Evolutionary conservation across 495 filamentous ascomycete genomes (phyloP).

Genomic region (Penicillium paradoxum): DNA sequence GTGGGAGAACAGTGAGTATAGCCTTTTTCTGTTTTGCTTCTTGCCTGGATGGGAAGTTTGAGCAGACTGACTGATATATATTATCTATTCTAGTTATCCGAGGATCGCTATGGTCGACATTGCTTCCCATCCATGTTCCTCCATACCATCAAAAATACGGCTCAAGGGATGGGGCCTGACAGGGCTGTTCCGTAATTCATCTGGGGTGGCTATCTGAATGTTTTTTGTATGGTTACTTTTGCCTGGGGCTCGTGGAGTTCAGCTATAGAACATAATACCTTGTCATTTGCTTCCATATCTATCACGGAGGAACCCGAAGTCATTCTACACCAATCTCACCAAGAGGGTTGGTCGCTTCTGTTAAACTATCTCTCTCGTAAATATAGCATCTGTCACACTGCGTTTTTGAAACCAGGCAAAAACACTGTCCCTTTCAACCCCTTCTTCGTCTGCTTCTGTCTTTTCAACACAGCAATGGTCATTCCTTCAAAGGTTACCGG

Average conservation of each 20-base stretch:
- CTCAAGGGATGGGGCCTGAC: conserved; percentile 11
- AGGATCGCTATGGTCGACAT: conserved; percentile 20
- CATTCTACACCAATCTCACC: no score
- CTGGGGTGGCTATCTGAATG: background rate
- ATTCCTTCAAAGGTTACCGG: no score
- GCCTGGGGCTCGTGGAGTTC: background rate
- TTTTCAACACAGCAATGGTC: no score
- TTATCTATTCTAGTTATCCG: background rate
- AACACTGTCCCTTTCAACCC: no score
- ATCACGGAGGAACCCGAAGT: no score
- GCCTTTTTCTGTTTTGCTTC: background rate
- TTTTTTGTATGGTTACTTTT: background rate
- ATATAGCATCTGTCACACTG: no score
- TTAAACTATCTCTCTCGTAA: no score
- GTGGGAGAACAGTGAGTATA: conserved; percentile 17
- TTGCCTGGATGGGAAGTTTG: no score
- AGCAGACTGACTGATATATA: background rate
- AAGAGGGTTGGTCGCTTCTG: no score
- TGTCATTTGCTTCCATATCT: no score
- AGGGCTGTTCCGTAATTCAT: conserved; percentile 16
- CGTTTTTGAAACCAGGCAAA: no score
- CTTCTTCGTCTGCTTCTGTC: no score
- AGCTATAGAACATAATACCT: background rate
- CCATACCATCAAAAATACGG: conserved; percentile 23
- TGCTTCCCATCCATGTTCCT: conserved; percentile 27